Evolutionary conservation across 2,329 filamentous ascomycete species (phyloP), one percentile per base, ranked within the genome.

Genomic region (Colletotrichum sp.): DNA sequence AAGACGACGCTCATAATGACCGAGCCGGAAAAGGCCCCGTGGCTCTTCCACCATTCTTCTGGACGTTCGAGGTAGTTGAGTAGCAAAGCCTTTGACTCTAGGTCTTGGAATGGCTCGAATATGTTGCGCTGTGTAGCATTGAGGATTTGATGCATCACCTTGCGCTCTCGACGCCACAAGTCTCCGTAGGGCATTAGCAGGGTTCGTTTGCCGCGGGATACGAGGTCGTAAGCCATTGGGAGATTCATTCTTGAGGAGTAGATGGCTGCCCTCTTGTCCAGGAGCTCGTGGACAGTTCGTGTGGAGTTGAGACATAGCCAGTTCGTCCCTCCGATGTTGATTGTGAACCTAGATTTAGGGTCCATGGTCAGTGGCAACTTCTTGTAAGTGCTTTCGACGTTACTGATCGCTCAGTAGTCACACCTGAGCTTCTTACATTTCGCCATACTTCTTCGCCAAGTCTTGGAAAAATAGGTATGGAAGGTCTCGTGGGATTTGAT

Each of bases 321-420:
- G 3, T 52, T 52, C n/a, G 43, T 52, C 0, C n/a, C 43, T 7
- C 43, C 43, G n/a, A 52, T 52, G 12, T 52, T 52, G 43, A 52
- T 52, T 7, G 43, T 52, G 5, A 52, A 52, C 43, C 43, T 52
- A 52, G 3, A 21, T 6, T 0, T 1, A 52, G 5, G 10, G n/a
- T 6, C 1, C n/a, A 13, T 21, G 43, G n/a, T 52, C 43, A 52
- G 43, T 0, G n/a, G 10, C n/a, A 48, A 0, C n/a, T 52, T 7
- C 43, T 6, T 48, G 43, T 13, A 4, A 1, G 2, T 1, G 1
- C 10, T 21, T 21, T 48, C 38, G 18, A n/a, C 8, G 18, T 10
- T 48, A 2, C 4, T 48, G 18, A 12, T 12, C 0, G 9, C 9
- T 1, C 18, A 48, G 18, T n/a, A n/a, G 5, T 48, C 3, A 0